These are phyloP conservation scores for Microcera coccophila DNA, from an alignment of 2,329 filamentous ascomycete genomes.

Conservation along the genomic window DNA sequence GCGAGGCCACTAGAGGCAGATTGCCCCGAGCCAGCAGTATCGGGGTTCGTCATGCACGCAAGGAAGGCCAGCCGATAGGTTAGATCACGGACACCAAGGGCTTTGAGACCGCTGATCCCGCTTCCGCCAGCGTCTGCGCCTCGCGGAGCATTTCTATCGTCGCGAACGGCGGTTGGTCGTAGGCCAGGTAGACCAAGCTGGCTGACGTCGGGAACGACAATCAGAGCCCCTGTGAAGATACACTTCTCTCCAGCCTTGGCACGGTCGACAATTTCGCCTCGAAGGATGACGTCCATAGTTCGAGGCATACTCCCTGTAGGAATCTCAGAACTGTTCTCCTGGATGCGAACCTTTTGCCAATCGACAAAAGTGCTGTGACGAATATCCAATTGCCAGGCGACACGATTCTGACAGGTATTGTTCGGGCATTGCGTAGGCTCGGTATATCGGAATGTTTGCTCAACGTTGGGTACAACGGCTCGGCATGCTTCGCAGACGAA, in stretches of 20 bases:
- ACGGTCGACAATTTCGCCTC: slow-evolving; percentile 95
- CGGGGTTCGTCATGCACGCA: slow-evolving; percentile 91
- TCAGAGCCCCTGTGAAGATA: slow-evolving; percentile 92
- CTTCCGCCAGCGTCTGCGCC: slow-evolving; percentile 77
- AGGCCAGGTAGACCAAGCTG: slow-evolving; percentile 88
- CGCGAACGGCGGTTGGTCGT: slow-evolving; percentile 76
- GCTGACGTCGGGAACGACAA: slow-evolving; percentile 95
- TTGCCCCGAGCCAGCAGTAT: slow-evolving; percentile 76
- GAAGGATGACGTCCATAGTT: slow-evolving; percentile 93
- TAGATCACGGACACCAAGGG: slow-evolving; percentile 88
- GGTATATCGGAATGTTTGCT: slow-evolving; percentile 96
- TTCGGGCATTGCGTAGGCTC: slow-evolving; percentile 97
- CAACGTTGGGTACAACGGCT: slow-evolving; percentile 79
- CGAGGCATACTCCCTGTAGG: slow-evolving; percentile 97
- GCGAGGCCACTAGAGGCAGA: slow-evolving; percentile 59
- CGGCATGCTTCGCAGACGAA: slow-evolving; percentile 90
- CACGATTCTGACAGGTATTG: slow-evolving; percentile 76
- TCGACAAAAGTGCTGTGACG: slow-evolving; percentile 96
- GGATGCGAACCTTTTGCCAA: slow-evolving; percentile 97
- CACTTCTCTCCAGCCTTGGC: slow-evolving; percentile 98
- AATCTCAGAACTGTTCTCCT: slow-evolving; percentile 98
- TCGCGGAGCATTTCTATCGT: slow-evolving; percentile 69
- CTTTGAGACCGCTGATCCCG: slow-evolving; percentile 84
- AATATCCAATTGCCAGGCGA: slow-evolving; percentile 96
- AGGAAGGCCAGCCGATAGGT: slow-evolving; percentile 97